Conservation (phyloP, 2,329 filamentous ascomycete genomes). For the Aaosphaeria arxii region DNA sequence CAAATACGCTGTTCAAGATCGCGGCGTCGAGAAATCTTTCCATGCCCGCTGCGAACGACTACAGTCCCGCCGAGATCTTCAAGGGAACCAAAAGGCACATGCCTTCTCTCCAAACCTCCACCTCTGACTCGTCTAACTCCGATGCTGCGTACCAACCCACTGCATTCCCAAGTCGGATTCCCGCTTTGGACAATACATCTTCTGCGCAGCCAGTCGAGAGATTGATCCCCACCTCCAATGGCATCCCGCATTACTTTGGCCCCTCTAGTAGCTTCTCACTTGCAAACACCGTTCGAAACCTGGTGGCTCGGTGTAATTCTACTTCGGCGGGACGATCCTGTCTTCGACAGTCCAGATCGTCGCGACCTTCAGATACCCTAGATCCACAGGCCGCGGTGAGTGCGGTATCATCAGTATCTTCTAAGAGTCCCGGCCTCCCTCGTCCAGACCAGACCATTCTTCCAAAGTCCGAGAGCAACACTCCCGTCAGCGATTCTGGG, state of each 20-base stretch:
- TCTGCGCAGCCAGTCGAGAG: neutral
- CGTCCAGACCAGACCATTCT: no score
- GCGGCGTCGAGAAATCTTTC: constrained; percentile 37
- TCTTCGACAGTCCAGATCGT: no score
- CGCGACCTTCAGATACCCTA: no score
- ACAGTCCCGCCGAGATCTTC: constrained; percentile 25
- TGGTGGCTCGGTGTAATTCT: constrained; percentile 20
- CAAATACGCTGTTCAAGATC: constrained; percentile 40
- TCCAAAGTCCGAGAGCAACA: neutral
- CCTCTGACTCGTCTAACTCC: neutral
- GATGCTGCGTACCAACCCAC: neutral
- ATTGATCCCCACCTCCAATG: neutral
- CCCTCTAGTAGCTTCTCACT: constrained; percentile 24
- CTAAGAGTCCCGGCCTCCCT: neutral
- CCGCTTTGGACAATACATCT: neutral
- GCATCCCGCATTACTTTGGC: constrained; percentile 24
- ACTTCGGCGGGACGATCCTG: neutral
- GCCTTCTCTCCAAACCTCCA: neutral
- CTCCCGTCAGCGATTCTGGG: neutral
- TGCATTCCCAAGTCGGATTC: neutral
- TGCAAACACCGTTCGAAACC: constrained; percentile 15
- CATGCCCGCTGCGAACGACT: constrained; percentile 33
- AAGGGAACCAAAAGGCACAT: neutral
- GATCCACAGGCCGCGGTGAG: constrained; percentile 5
- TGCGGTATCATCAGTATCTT: constrained; percentile 4